Evolutionary conservation across 2,329 filamentous ascomycete genomes (phyloP).

Genomic region (Monilinia fructicola): DNA sequence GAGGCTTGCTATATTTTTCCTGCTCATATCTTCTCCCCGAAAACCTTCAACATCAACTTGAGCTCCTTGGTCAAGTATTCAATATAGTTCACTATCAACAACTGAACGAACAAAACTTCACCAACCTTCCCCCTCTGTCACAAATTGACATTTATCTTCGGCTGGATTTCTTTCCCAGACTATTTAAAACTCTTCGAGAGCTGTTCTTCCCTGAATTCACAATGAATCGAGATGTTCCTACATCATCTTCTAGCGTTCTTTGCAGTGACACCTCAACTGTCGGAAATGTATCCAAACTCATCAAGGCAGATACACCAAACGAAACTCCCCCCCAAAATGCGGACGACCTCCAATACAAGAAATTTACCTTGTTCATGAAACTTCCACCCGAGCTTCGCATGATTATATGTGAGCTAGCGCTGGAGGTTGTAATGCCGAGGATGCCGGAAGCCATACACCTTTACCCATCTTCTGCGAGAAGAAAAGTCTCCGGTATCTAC

Average conservation of each 20-base stretch:
- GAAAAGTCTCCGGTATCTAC: too few relatives aligned
- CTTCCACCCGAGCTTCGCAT: background rate
- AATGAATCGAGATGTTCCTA: background rate
- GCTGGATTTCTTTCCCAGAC: background rate
- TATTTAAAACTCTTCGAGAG: background rate
- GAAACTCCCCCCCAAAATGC: too few relatives aligned
- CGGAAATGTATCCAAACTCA: too few relatives aligned
- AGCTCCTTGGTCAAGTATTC: too few relatives aligned
- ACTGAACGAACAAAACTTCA: too few relatives aligned
- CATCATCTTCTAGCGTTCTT: background rate
- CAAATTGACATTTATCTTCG: too few relatives aligned
- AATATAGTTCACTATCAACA: too few relatives aligned
- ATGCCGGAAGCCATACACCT: background rate
- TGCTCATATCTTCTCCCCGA: too few relatives aligned
- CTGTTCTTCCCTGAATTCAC: background rate
- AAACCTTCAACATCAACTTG: too few relatives aligned
- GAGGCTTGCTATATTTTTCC: too few relatives aligned
- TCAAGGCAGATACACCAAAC: background rate
- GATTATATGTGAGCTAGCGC: background rate
- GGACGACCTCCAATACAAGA: fast-evolving
- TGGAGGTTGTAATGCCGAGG: background rate
- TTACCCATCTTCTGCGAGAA: background rate
- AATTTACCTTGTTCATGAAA: background rate
- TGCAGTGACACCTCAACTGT: background rate
- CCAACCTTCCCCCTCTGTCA: too few relatives aligned